Percentiles rank a stretch among this genome's conserved stretches.
Evolutionary conservation across 192 early-diverging fungal species (phyloP).

Genomic region (Phlyctochytrium bullatum): DNA sequence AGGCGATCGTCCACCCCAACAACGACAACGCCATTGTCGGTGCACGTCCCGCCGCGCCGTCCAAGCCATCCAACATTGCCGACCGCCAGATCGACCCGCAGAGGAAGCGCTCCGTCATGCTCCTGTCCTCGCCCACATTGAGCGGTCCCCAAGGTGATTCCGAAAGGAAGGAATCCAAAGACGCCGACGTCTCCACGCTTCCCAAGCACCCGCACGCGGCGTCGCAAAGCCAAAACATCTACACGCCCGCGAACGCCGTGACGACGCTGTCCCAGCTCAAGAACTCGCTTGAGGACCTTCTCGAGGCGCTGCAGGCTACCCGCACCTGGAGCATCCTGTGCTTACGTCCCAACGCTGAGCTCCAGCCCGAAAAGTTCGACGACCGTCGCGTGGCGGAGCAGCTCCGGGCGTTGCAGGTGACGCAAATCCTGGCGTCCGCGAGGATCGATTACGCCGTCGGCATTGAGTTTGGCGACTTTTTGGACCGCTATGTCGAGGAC

Average conservation of each 20-base stretch:
- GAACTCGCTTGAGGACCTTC: constrained; percentile 22
- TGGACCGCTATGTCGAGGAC: constrained; percentile 56
- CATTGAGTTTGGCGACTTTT: constrained; percentile 70
- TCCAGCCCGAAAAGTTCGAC: constrained; percentile 63
- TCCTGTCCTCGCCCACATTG: constrained; percentile 10
- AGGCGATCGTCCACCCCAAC: constrained; percentile 80
- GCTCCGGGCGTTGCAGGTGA: constrained; percentile 63
- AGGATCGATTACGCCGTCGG: constrained; percentile 65
- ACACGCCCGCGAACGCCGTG: neutral
- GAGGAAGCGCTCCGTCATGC: constrained; percentile 15
- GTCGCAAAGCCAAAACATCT: constrained; percentile 7
- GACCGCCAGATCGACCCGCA: constrained; percentile 32
- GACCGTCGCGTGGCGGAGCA: constrained; percentile 63
- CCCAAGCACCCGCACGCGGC: neutral
- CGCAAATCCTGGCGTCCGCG: constrained; percentile 62
- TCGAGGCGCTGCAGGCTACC: constrained; percentile 21
- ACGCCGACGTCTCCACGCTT: neutral
- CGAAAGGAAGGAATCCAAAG: neutral
- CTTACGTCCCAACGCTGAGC: constrained; percentile 65
- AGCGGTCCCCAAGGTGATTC: neutral
- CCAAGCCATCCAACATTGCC: constrained; percentile 64
- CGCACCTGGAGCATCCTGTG: constrained; percentile 26
- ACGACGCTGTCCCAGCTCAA: constrained; percentile 14
- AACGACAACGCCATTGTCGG: constrained; percentile 74
- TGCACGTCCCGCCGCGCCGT: constrained; percentile 70